Percentiles rank a stretch among this genome's conserved stretches.
phyloP scores from a whole-genome alignment of 768 basidiomycete genomes.

The Coprinopsis cinerea region DNA sequence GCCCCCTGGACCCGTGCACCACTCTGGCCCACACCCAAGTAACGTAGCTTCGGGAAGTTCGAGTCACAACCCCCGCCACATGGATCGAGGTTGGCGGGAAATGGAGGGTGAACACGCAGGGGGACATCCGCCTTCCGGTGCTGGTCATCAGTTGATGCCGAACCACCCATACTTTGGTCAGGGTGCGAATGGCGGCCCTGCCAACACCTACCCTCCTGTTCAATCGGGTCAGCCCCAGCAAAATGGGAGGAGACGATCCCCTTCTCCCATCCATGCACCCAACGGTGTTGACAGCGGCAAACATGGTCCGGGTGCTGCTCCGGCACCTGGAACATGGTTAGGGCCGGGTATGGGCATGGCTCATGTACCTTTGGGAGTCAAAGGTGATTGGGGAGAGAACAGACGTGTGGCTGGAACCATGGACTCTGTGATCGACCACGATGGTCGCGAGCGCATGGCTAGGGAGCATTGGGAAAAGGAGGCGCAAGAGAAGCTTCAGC shows the following conservation, averaged over 20 bases:
- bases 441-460: constrained; percentile 24
- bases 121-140: constrained; percentile 13
- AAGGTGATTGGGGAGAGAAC: constrained; percentile 19
- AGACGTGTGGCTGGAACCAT: background rate
- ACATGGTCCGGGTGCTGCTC: constrained; percentile 15
- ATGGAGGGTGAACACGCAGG: constrained; percentile 9
- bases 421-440: constrained; percentile 20
- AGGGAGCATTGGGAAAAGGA: constrained; percentile 26
- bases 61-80: background rate
- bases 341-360: constrained; percentile 26
- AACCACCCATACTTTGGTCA: constrained; percentile 31
- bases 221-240: constrained; percentile 14
- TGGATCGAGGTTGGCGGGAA: constrained; percentile 6
- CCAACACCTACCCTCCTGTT: constrained; percentile 12
- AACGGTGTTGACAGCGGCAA: constrained; percentile 21
- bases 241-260: constrained; percentile 25
- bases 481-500: constrained; percentile 17
- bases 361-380: constrained; percentile 8
- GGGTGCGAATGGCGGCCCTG: constrained; percentile 17
- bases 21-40: constrained; percentile 7
- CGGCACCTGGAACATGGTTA: constrained; percentile 31
- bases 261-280: constrained; percentile 25
- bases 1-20: constrained; percentile 11
- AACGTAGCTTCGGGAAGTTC: background rate
- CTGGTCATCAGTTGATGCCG: constrained; percentile 22